These are phyloP conservation scores for Ceriops tagal DNA, from an alignment of 345 rosid genomes.

Conservation along the genomic window DNA sequence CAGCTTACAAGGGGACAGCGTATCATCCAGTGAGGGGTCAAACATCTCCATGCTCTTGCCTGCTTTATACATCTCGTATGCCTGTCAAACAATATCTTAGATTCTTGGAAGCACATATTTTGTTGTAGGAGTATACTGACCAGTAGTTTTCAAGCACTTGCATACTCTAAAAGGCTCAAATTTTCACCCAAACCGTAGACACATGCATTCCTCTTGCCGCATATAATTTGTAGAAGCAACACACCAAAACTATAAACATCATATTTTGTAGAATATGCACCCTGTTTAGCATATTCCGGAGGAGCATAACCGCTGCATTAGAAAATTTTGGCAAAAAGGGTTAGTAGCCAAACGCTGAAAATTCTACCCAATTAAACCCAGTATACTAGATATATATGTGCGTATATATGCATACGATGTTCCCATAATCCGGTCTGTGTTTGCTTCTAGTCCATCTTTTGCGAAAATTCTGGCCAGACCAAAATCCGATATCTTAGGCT, in stretches of 20 bases:
- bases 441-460: slow-evolving; percentile 33
- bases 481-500: slow-evolving; percentile 45
- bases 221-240: slow-evolving; percentile 38
- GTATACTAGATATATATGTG: too few species aligned
- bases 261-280: slow-evolving; percentile 40
- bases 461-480: slow-evolving; percentile 40
- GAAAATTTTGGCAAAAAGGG: too few species aligned
- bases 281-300: slow-evolving; percentile 42
- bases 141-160: slow-evolving; percentile 8
- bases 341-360: too few species aligned
- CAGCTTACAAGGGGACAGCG: slow-evolving; percentile 16
- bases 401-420: slow-evolving; percentile 24
- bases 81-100: slow-evolving; percentile 10
- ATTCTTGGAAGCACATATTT: background rate
- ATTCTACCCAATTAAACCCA: too few species aligned
- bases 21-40: slow-evolving; percentile 27
- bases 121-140: background rate
- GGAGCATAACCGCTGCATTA: slow-evolving; percentile 40
- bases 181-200: slow-evolving; percentile 23
- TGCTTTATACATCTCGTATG: slow-evolving; percentile 26
- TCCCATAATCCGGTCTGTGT: slow-evolving; percentile 37
- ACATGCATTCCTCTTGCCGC: slow-evolving; percentile 33
- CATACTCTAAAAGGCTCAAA: slow-evolving; percentile 23
- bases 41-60: slow-evolving; percentile 23
- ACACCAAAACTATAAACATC: slow-evolving; percentile 50